Percentiles rank a stretch among this genome's conserved stretches.
Evolutionary conservation across 106 monocot species (phyloP).

Genomic region (Platanthera guangdongensis): DNA sequence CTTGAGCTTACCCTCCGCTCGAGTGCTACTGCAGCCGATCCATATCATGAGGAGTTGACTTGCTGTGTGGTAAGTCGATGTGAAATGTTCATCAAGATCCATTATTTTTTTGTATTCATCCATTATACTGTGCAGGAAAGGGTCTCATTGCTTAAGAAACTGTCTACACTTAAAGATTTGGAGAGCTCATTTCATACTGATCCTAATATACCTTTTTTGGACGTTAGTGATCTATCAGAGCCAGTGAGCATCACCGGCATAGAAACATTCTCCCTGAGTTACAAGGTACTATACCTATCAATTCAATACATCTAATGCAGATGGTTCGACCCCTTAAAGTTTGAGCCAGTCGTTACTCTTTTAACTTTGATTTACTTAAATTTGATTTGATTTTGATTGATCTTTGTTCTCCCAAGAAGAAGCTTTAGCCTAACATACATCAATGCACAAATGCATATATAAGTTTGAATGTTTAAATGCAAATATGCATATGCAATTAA

Average conservation of each 20-base stretch:
- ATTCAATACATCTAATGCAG: too few species aligned
- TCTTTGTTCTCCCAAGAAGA: too few species aligned
- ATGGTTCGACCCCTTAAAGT: too few species aligned
- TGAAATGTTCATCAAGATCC: constrained; percentile 9
- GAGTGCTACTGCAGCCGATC: constrained; percentile 87
- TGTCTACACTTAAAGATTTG: constrained; percentile 54
- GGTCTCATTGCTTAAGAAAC: constrained; percentile 59
- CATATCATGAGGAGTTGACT: constrained; percentile 85
- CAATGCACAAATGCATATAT: too few species aligned
- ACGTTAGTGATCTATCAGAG: constrained; percentile 32
- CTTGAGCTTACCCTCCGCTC: constrained; percentile 94
- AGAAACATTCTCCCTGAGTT: constrained; percentile 80
- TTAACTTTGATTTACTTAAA: too few species aligned
- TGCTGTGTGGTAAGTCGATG: constrained; percentile 73
- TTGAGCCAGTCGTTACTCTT: too few species aligned
- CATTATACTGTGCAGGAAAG: constrained; percentile 53
- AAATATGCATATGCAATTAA: too few species aligned
- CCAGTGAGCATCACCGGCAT: constrained; percentile 65
- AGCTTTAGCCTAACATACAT: too few species aligned
- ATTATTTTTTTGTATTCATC: not conserved
- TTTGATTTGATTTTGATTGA: too few species aligned
- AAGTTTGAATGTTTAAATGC: too few species aligned
- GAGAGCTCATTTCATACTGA: constrained; percentile 19
- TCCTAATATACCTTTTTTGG: constrained; percentile 17
- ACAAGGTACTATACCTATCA: constrained; percentile 50